Evolutionary conservation across 495 filamentous ascomycete species (phyloP), one percentile per base, ranked within the genome.

Genomic region (Rusavskia elegans): DNA sequence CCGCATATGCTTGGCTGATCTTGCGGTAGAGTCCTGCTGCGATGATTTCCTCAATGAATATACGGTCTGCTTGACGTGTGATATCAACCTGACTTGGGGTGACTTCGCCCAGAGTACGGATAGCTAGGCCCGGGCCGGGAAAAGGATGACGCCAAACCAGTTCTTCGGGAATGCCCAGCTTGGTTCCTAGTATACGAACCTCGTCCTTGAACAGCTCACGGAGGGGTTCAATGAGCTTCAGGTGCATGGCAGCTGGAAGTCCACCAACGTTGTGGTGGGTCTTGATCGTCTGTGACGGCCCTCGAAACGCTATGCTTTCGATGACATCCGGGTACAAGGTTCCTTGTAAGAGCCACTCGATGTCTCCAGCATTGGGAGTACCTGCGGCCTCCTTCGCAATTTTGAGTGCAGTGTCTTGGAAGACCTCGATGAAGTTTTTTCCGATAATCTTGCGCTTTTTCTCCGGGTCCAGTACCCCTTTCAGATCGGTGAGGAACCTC

Each of bases 371-470:
- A 35, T 71, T 70, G 3, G 71, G 64, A 9, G 80, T 75, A 58
- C 76, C 71, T 39, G 72, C 77, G 4, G 84, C 82, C 50, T 72
- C 78, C 50, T 70, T 73, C 60, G 85, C 83, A 32, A 95, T 87
- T 62, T 81, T 75, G 55, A 80, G 75, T 3, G 87, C 89, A 54
- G 86, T 81, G 30, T 80, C 73, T 64, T 95, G 81, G 66, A 95
- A 96, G 21, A 94, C 67, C 55, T 95, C 88, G 61, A 96, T 96
- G 66, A 89, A 83, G 20, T 76, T 83, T 53, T 72, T 73, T 30
- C 88, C 90, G 60, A 98, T 96, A 59, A 96, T 80, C 70, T 92
- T 96, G 27, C 90, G 77, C 75, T 98, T 98, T 67, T 81, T 76
- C 68, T 97, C 90, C 0, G 92, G 92, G 39, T 95, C 85, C 0